These are phyloP conservation scores for Hymenoscyphus linearis DNA, from an alignment of 2,329 filamentous ascomycete genomes.

Conservation along the genomic window DNA sequence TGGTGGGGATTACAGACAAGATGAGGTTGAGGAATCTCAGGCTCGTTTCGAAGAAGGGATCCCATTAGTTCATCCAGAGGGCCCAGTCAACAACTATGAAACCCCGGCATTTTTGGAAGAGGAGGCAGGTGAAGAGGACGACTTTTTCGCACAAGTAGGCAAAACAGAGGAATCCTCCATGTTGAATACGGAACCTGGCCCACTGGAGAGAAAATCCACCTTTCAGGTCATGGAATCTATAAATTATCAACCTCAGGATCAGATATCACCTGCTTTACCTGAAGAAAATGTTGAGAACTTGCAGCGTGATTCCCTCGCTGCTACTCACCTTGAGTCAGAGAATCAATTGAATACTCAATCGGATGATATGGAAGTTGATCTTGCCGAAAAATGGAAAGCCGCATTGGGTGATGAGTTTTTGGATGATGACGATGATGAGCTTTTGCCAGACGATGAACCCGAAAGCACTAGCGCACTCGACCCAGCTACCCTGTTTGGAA, in stretches of 20 bases:
- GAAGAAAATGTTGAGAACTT: slow-evolving; percentile 12
- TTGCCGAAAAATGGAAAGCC: slow-evolving; percentile 78
- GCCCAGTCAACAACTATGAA: slow-evolving; percentile 24
- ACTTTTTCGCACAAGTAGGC: slow-evolving; percentile 51
- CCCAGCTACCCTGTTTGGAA: slow-evolving; percentile 64
- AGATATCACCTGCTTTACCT: slow-evolving; percentile 9
- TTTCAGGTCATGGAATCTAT: slow-evolving; percentile 56
- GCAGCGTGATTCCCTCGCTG: slow-evolving; percentile 5
- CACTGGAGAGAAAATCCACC: slow-evolving; percentile 64
- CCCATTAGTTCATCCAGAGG: slow-evolving; percentile 48
- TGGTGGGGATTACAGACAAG: slow-evolving; percentile 29
- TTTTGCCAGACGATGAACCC: slow-evolving; percentile 44
- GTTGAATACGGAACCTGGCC: slow-evolving; percentile 3
- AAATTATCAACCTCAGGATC: slow-evolving; percentile 31
- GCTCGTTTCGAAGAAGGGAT: slow-evolving; percentile 66
- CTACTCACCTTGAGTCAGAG: slow-evolving; percentile 25
- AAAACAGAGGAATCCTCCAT: slow-evolving; percentile 29
- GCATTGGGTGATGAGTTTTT: slow-evolving; percentile 67
- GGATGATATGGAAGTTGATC: slow-evolving; percentile 45
- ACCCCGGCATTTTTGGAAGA: slow-evolving; percentile 35
- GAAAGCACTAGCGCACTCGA: slow-evolving; percentile 43
- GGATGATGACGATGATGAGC: slow-evolving; percentile 49
- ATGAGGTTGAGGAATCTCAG: slow-evolving; percentile 40
- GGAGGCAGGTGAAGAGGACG: slow-evolving; percentile 39
- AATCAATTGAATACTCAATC: slow-evolving; percentile 31